Percentiles rank a stretch among this genome's conserved stretches.
phyloP scores from a whole-genome alignment of 2,329 filamentous ascomycete species.

The Neoascochyta sp. region DNA sequence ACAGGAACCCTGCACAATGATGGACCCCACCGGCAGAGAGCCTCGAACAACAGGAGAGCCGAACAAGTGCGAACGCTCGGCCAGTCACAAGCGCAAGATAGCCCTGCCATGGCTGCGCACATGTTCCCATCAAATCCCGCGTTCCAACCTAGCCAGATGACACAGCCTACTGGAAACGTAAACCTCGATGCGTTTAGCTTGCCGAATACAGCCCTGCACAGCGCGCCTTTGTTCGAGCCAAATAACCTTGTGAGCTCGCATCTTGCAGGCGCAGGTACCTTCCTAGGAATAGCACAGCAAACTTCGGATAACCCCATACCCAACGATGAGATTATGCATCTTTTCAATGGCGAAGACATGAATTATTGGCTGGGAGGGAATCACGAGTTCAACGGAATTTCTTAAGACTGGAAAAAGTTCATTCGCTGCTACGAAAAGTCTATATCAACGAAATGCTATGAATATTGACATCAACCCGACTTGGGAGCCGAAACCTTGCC shows the following conservation, averaged over 20 bases:
- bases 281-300: conserved; percentile 23
- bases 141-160: no score
- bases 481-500: conserved; percentile 31
- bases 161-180: no score
- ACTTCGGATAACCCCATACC: conserved; percentile 21
- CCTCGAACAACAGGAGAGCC: no score
- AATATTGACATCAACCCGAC: conserved; percentile 5
- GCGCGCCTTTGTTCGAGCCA: conserved; percentile 1
- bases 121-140: no score
- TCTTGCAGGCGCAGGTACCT: conserved; percentile 14
- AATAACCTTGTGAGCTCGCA: conserved; percentile 7
- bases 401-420: conserved; percentile 3
- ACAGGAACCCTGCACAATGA: background rate
- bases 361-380: conserved; percentile 13
- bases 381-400: conserved; percentile 3
- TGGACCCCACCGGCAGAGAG: no score
- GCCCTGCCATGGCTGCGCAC: no score
- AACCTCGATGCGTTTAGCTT: conserved; percentile 1
- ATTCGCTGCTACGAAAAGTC: no score
- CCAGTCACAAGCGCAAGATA: no score
- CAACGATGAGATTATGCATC: conserved; percentile 20
- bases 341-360: conserved; percentile 21
- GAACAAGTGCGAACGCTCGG: no score
- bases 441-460: background rate
- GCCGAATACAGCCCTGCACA: conserved; percentile 1